Conservation (phyloP, 148 eudicot genomes). For the Gaultheria prostrata region DNA sequence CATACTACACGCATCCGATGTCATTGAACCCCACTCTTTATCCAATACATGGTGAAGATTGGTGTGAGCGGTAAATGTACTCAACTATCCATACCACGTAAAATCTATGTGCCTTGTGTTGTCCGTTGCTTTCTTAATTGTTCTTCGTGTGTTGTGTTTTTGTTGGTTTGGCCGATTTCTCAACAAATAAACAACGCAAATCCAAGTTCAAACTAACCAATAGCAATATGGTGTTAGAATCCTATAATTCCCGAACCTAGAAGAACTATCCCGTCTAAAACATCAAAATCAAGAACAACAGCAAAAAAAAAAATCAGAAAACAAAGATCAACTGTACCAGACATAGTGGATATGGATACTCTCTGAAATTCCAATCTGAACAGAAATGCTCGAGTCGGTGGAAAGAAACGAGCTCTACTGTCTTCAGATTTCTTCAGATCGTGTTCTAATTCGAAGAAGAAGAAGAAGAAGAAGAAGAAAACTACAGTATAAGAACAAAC, state of each 20-base stretch:
- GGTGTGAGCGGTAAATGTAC: background rate
- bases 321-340: background rate
- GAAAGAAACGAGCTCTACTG: background rate
- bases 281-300: background rate
- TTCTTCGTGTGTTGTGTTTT: background rate
- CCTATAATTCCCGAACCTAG: background rate
- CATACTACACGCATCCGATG: background rate
- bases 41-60: background rate
- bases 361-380: background rate
- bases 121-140: background rate
- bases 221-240: background rate
- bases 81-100: background rate
- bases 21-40: background rate
- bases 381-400: background rate
- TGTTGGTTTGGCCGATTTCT: background rate
- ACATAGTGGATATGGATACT: background rate
- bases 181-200: background rate
- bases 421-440: background rate
- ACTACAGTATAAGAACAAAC: background rate
- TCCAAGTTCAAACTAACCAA: background rate
- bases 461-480: too few relatives aligned
- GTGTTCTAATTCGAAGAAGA: background rate
- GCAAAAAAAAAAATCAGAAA: background rate
- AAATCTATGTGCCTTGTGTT: background rate
- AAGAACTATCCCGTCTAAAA: background rate